Conservation (phyloP, 768 basidiomycete genomes). For the Lentinula detonsa region DNA sequence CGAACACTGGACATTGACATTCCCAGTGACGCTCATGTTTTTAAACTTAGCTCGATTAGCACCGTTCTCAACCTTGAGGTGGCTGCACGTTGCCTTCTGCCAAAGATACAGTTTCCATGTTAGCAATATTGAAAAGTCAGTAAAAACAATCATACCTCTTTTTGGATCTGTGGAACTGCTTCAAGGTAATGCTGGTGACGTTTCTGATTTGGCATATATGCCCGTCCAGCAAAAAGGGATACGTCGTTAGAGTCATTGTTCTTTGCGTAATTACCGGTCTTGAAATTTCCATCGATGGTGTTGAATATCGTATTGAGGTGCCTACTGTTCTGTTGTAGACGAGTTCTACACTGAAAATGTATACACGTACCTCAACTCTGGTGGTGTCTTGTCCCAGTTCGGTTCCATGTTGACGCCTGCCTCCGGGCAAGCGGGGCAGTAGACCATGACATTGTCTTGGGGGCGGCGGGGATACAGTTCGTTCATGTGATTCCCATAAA, state of each 20-base stretch:
- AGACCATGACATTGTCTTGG: constrained; percentile 11
- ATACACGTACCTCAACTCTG: constrained; percentile 11
- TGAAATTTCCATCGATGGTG: constrained; percentile 17
- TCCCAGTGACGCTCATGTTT: constrained; percentile 14
- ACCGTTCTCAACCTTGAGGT: constrained; percentile 15
- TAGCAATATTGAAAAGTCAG: too few species aligned
- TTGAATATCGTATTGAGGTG: constrained; percentile 1
- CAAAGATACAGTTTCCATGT: too few species aligned
- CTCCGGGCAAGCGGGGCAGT: constrained; percentile 22
- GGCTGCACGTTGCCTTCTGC: constrained; percentile 17
- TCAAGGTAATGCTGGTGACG: constrained; percentile 11
- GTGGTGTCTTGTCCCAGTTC: background rate
- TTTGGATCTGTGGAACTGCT: background rate
- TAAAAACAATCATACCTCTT: background rate
- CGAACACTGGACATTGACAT: constrained; percentile 13
- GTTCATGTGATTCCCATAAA: constrained; percentile 12
- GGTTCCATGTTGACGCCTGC: constrained; percentile 19
- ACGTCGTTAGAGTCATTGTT: constrained; percentile 16
- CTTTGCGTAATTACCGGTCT: constrained; percentile 13
- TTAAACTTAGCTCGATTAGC: constrained; percentile 19
- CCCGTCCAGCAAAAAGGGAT: constrained; percentile 10
- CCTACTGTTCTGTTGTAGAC: too few species aligned
- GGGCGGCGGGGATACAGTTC: constrained; percentile 7
- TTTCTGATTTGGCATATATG: constrained; percentile 11
- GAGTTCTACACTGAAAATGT: too few species aligned